Conservation (phyloP, 805 yeast species). For the Saturnispora dispora region DNA sequence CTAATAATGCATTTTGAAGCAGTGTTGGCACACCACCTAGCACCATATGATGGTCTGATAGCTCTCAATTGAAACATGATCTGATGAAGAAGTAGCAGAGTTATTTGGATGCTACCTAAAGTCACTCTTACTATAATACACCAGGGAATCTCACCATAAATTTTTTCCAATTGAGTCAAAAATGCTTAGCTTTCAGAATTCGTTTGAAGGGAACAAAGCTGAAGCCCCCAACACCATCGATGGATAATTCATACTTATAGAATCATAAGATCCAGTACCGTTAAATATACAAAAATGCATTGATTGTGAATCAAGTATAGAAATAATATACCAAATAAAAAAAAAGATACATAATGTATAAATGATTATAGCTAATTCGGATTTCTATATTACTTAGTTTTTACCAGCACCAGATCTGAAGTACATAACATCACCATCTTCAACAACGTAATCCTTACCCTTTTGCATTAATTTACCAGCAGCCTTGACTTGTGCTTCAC, state of each 20-base stretch:
- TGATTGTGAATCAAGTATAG: neutral
- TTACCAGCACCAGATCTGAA: slow-evolving; percentile 69
- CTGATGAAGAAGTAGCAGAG: neutral
- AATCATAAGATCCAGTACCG: no score
- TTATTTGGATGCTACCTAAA: neutral
- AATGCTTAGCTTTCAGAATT: neutral
- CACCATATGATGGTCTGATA: neutral
- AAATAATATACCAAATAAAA: neutral
- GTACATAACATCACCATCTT: slow-evolving; percentile 75
- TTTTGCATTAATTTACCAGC: slow-evolving; percentile 52
- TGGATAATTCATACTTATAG: no score
- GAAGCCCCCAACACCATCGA: no score
- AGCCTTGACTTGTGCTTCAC: slow-evolving; percentile 41
- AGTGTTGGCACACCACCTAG: neutral
- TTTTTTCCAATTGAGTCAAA: neutral
- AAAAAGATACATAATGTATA: neutral
- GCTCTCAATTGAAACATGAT: neutral
- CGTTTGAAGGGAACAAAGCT: neutral
- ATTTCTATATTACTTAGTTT: slow-evolving; percentile 17
- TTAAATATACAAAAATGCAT: neutral
- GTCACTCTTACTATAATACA: neutral
- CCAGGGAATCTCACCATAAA: neutral
- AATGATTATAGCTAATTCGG: neutral
- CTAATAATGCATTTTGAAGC: neutral
- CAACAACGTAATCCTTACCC: slow-evolving; percentile 73